Conservation (phyloP, 371 early-diverging fungal genomes). For the Mortierella sp. region DNA sequence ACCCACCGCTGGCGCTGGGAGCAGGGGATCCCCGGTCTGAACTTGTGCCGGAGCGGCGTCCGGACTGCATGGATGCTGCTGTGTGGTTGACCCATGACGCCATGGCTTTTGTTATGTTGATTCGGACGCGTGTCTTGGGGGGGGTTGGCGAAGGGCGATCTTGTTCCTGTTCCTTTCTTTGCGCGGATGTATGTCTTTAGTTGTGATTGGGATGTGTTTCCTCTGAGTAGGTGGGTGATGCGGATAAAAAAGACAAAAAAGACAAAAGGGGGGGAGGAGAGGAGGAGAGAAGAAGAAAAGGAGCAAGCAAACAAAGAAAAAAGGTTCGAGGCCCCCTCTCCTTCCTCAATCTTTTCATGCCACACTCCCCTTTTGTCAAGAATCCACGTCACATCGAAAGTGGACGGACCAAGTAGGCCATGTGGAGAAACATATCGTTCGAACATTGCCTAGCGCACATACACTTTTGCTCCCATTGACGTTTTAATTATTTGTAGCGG, state of each 20-base stretch:
- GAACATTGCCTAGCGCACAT: background rate
- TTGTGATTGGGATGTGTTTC: background rate
- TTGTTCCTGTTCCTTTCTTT: background rate
- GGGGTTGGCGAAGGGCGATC: background rate
- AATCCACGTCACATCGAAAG: background rate
- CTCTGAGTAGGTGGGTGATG: background rate
- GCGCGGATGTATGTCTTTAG: background rate
- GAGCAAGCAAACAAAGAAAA: background rate
- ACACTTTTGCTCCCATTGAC: background rate
- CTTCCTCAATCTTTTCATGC: no score
- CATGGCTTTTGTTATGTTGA: background rate
- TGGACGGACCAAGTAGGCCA: no score
- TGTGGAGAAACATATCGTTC: background rate
- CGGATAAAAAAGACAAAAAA: background rate
- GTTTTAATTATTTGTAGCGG: background rate
- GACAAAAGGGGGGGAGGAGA: background rate
- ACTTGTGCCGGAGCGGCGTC: background rate
- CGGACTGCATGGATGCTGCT: conserved; percentile 34
- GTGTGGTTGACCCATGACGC: conserved; percentile 40
- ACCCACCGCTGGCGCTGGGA: background rate
- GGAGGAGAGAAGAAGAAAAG: background rate
- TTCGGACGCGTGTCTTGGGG: no score
- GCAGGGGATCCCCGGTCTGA: conserved; percentile 28
- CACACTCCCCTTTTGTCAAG: background rate
- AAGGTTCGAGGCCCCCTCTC: background rate